Base-by-base conservation (phyloP, 2,329 filamentous ascomycete species). In the Helminthosporium solani region DNA sequence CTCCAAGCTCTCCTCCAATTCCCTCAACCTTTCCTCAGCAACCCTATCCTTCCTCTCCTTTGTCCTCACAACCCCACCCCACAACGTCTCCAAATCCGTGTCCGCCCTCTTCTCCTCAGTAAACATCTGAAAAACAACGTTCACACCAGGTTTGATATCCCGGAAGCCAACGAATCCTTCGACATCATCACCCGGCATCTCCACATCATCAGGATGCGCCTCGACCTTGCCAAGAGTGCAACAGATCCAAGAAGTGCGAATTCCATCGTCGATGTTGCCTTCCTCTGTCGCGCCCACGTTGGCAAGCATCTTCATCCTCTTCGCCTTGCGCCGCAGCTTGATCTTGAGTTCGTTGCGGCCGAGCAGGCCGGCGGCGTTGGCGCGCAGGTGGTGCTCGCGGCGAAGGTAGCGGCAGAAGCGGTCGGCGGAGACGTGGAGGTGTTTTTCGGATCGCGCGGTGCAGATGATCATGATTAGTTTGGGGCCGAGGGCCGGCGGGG, bases 171-270 rank as follows among this genome's bases (percentile, higher is more conserved):
- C 84, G 46, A 91, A 83, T 7, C 80, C 76, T 12, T 82, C 77
- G 11, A 61, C 58, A 4, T 67, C 44, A 6, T 58, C 59, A 1
- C 60, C 61, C 2, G 59, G 61, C 53, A 66, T 60, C 11, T 63
- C 49, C 11, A 45, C 61, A 20, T 69, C 67, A 27, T 70, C 58
- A 3, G 67, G 57, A n/a, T 78, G 75, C 18, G 80, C 79, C 34
- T 86, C 81, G 1, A 90, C 78, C 14, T 81, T 81, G 3, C 88
- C 89, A 8, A 94, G 80, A 65, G 96, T 95, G 50, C 97, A 88
- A 70, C 94, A 99, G 16, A 99, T 87, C 94, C 94, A 99, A 8
- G 90, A 91, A 1, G 92, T 96, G 11, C 87, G 85, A 42, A 96
- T 88, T 2, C 91, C 92, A 63, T 96, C 89, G 58, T 96, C 91